Conservation (phyloP, 1,139 yeast genomes). For the Blastobotrys indianensis region DNA sequence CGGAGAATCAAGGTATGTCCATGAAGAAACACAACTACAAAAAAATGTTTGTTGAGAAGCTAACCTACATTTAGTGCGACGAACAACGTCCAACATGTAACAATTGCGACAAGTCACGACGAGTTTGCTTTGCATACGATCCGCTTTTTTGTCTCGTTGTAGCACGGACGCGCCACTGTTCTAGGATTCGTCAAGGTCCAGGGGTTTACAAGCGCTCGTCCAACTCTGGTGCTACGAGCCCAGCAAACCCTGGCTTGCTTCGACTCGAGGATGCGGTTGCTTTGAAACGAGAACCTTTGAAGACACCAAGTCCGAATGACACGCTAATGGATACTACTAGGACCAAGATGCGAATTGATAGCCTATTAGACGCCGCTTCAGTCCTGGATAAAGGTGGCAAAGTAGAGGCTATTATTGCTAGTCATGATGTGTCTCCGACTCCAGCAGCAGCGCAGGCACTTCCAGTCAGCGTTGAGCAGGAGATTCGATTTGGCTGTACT, state of each 20-base stretch:
- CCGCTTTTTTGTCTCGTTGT: constrained; percentile 28
- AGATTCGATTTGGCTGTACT: constrained; percentile 8
- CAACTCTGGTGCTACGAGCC: neutral
- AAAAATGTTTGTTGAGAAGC: neutral
- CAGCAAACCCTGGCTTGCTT: neutral
- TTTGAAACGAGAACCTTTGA: neutral
- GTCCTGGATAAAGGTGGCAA: constrained; percentile 17
- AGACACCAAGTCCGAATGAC: neutral
- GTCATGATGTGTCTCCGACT: neutral
- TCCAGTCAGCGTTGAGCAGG: constrained; percentile 4
- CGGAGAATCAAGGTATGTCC: constrained; percentile 43
- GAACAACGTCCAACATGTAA: constrained; percentile 68
- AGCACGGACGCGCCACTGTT: constrained; percentile 19
- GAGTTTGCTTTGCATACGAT: constrained; percentile 64
- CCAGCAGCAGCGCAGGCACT: neutral
- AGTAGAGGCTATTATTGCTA: neutral
- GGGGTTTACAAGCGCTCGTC: neutral
- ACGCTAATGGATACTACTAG: constrained; percentile 8
- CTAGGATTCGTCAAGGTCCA: neutral
- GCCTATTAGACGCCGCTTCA: constrained; percentile 29
- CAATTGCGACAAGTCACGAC: constrained; percentile 66
- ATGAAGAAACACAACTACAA: too few relatives aligned
- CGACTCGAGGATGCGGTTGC: too few relatives aligned
- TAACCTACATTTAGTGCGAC: constrained; percentile 42
- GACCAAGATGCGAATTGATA: constrained; percentile 25